Percentiles rank a stretch among this genome's conserved stretches.
phyloP scores from a whole-genome alignment of 208 protist genomes.

The Acanthamoeba castellanii region DNA sequence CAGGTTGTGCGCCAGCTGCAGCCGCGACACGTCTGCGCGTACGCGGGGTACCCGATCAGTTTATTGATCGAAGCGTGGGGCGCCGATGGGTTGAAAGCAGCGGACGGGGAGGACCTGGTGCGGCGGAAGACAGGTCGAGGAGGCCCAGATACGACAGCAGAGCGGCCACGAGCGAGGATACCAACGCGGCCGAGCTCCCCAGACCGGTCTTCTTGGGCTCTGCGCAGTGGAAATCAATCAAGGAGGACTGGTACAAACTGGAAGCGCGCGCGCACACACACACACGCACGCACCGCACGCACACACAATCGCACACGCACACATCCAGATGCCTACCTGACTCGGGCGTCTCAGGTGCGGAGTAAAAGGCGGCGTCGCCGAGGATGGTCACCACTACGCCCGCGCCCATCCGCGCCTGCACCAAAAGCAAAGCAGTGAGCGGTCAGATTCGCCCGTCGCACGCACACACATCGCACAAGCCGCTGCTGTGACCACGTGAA shows the following conservation, averaged over 20 bases:
- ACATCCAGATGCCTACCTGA: not conserved
- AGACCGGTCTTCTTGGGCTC: conserved; percentile 94
- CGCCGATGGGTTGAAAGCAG: no score
- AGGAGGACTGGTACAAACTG: not conserved
- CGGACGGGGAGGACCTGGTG: not conserved
- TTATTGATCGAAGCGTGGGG: not conserved
- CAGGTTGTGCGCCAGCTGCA: conserved; percentile 91
- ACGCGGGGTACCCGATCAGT: no score
- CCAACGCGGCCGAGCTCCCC: conserved; percentile 95
- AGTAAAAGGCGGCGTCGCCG: conserved; percentile 82
- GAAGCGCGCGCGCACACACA: not conserved
- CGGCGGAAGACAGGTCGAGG: conserved; percentile 48
- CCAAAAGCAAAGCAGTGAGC: not conserved
- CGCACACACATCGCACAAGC: no score
- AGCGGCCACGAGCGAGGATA: conserved; percentile 93
- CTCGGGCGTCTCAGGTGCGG: not conserved
- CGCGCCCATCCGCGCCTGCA: not conserved
- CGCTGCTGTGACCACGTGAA: not conserved
- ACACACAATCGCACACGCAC: not conserved
- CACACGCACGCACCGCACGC: not conserved
- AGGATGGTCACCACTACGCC: conserved; percentile 78
- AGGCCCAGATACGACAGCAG: conserved; percentile 85
- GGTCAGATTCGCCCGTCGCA: no score
- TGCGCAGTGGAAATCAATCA: not conserved
- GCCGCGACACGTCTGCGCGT: not conserved